Evolutionary conservation across 23 red algal species (phyloP).

Genomic region (Chondrus crispus): DNA sequence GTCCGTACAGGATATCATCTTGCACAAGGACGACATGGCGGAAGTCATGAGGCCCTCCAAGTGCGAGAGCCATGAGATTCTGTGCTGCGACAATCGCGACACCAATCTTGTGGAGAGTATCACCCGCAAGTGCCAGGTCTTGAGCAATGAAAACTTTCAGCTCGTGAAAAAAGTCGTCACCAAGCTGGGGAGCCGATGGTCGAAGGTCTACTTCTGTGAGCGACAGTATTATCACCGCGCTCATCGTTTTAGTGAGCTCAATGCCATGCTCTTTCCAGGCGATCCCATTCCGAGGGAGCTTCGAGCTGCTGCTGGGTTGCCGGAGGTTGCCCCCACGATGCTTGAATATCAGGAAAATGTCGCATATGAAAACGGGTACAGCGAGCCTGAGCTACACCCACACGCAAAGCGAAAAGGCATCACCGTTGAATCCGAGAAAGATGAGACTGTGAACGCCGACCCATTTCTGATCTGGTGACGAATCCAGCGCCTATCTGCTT

Average conservation of each 20-base stretch:
- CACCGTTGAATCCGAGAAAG: too few relatives aligned
- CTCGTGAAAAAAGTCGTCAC: slow-evolving; percentile 26
- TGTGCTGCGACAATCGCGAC: slow-evolving; percentile 50
- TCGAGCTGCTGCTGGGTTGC: slow-evolving; percentile 47
- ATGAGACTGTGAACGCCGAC: too few relatives aligned
- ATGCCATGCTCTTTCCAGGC: slow-evolving; percentile 46
- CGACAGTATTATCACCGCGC: slow-evolving; percentile 68
- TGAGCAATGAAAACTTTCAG: slow-evolving; percentile 59
- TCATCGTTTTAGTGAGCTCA: slow-evolving; percentile 57
- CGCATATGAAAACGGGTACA: slow-evolving; percentile 4
- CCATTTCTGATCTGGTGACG: too few relatives aligned
- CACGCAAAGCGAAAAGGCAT: too few relatives aligned
- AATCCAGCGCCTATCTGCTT: too few relatives aligned
- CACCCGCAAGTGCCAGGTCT: slow-evolving; percentile 26
- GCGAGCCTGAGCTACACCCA: too few relatives aligned
- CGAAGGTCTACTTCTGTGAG: slow-evolving; percentile 43
- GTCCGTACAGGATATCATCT: slow-evolving; percentile 40
- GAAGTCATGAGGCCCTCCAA: slow-evolving; percentile 54
- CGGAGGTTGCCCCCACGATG: background rate
- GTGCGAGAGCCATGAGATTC: slow-evolving; percentile 26
- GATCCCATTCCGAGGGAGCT: slow-evolving; percentile 55
- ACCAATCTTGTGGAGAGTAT: slow-evolving; percentile 63
- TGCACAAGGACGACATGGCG: background rate
- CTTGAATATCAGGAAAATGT: background rate
- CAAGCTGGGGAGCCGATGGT: slow-evolving; percentile 13